Evolutionary conservation across 2,329 filamentous ascomycete species (phyloP), one percentile per base, ranked within the genome.

Genomic region (Scytalidium sp.): DNA sequence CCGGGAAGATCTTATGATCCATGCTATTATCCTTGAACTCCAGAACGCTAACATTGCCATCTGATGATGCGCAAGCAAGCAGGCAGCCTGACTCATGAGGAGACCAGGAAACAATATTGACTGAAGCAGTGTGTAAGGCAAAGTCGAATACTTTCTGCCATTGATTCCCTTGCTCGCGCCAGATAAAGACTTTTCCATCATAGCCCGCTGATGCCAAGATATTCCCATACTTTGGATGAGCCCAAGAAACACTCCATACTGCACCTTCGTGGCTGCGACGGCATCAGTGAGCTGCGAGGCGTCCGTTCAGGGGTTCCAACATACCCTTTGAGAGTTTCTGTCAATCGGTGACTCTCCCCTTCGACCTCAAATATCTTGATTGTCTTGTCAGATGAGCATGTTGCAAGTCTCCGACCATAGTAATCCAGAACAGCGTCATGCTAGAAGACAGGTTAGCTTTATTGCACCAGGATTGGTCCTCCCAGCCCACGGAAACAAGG

Each of bases 361-460:
- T 97, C 93, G 49, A 99, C 87, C 73, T 99, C 94, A 67, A 97
- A 99, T 67, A 99, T 97, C 77, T 97, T 97, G 77, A 99, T 96
- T 43, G 93, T 97, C 69, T 94, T 92, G 74, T 99, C 94, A 59
- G 93, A 97, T 29, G 92, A 97, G 73, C 94, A 97, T 59, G 94
- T 99, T 56, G 94, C 94, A 62, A 99, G 84, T 66, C 93, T 88
- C 60, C 94, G 86, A 66, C 94, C 94, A 72, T 97, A 99, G 78
- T 97, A 99, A 71, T 99, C 94, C 67, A 99, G 86, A 58, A 96
- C 93, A 58, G 94, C 94, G 81, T 99, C 94, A 72, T 99, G 94
- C 93, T 90, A 60, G 27, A 39, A 40, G 32, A 63, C 57, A 41
- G 43, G 32, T 63, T 45, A 66, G 64, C 41, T 39, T 36, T 36